Percentiles rank a stretch among this genome's conserved stretches.
phyloP scores from a whole-genome alignment of 2,329 filamentous ascomycete species.

The Leptographium radiaticola region DNA sequence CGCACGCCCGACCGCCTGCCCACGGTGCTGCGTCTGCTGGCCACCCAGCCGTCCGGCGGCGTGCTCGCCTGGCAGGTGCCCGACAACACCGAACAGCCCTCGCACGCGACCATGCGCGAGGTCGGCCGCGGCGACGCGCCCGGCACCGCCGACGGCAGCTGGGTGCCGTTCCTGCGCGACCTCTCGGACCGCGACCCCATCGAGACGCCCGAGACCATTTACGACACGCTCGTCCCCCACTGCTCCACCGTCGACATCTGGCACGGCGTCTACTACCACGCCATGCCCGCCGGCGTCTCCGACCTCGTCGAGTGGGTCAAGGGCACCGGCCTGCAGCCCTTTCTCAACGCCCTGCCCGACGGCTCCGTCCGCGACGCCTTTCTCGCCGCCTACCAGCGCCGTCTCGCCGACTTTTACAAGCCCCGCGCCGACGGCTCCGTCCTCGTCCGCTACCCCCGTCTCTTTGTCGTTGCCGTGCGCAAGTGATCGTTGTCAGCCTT shows the following conservation, averaged over 20 bases:
- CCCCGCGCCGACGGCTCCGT: constrained; percentile 36
- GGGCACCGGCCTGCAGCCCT: constrained; percentile 42
- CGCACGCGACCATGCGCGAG: constrained; percentile 36
- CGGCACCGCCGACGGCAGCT: constrained; percentile 10
- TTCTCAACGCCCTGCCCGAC: constrained; percentile 30
- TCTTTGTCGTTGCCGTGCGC: constrained; percentile 37
- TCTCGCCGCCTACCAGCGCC: constrained; percentile 30
- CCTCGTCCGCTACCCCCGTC: constrained; percentile 38
- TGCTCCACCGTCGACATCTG: constrained; percentile 35
- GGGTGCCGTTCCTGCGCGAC: constrained; percentile 9
- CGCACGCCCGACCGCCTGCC: constrained; percentile 26
- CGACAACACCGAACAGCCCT: constrained; percentile 34
- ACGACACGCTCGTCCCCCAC: constrained; percentile 32
- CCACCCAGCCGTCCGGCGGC: constrained; percentile 25
- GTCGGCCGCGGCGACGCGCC: constrained; percentile 20
- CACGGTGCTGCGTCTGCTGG: constrained; percentile 29
- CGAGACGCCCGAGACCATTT: constrained; percentile 31
- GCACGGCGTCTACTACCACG: constrained; percentile 40
- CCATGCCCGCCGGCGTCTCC: constrained; percentile 29
- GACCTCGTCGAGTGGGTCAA: constrained; percentile 48
- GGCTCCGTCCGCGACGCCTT: constrained; percentile 27
- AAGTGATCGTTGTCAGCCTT: constrained; percentile 1
- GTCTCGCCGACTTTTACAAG: constrained; percentile 30
- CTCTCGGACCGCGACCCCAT: constrained; percentile 29
- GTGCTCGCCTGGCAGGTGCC: constrained; percentile 39